A percentile compares a stretch with the other conserved stretches of the same genome.
Conservation (phyloP, 441 rosid genomes). For the Gossypium laxum region DNA sequence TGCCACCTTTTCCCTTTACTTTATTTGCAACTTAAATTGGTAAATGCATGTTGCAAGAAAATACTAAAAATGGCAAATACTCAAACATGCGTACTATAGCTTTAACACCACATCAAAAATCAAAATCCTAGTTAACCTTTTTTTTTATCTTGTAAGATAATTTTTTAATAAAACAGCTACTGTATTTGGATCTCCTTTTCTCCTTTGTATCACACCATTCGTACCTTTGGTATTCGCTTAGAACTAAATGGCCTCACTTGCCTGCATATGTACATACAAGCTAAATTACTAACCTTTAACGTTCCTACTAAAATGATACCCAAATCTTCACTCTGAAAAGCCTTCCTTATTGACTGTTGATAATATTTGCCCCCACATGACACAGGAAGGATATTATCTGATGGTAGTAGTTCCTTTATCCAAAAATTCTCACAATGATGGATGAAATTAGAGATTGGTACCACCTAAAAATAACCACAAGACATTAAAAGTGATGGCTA, state of each 20-base stretch:
- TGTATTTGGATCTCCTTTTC: neutral
- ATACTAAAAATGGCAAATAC: neutral
- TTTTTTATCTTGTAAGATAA: neutral
- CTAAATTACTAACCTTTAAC: constrained; percentile 48
- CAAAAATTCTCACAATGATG: constrained; percentile 42
- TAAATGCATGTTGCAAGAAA: neutral
- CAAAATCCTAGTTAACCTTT: neutral
- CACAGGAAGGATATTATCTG: constrained; percentile 17
- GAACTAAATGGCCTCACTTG: neutral
- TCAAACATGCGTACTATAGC: neutral
- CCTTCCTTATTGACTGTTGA: constrained; percentile 37
- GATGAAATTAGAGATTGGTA: constrained; percentile 56
- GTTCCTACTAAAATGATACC: constrained; percentile 57
- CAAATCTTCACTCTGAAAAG: constrained; percentile 42
- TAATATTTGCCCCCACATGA: constrained; percentile 26
- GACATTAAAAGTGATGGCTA: neutral
- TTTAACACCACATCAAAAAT: neutral
- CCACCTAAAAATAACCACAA: constrained; percentile 40
- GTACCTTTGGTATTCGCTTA: neutral
- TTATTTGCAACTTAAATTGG: neutral
- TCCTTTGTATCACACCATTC: neutral
- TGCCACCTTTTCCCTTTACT: neutral
- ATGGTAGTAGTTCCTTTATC: constrained; percentile 26
- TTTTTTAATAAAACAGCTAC: neutral
- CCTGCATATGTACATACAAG: constrained; percentile 6